Base-by-base conservation (phyloP, 805 yeast genomes). In the Candida multigemmis region DNA sequence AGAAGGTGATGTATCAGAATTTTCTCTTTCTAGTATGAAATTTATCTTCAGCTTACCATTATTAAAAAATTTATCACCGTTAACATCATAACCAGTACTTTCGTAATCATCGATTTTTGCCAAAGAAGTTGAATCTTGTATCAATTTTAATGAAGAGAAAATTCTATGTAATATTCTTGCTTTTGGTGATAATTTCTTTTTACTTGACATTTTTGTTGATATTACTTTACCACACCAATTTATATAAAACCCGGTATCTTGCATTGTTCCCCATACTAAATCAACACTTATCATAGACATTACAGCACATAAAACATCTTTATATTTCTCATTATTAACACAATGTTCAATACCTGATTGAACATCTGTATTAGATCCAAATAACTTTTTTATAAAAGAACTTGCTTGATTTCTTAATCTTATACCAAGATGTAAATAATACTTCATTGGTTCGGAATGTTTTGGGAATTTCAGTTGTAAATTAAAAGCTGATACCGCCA, bases 261-360 rank as follows among this genome's bases (percentile, higher is more conserved):
- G 77, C 87, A 82, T 81, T 1, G 89, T 75, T 3, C 95, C 94
- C 84, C 93, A 80, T 10, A 83, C 87, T 27, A 83, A 77, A 53
- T 85, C 94, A 27, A 85, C 81, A 5, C 87, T 76, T 25, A 78
- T 83, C 94, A 84, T 82, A 2, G 91, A 77, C 48, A 85, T 63
- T 13, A 82, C 76, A 1, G 94, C 91, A 26, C 84, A 80, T 15
- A 85, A 49, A 4, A 83, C 81, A 45, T 84, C 94, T 45, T 85
- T 84, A 49, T 85, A 84, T 46, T 80, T 79, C 42, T 80, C 68
- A 21, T 54, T 50, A 12, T 83, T 29, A 34, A 56, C 38, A 59
- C 63, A 32, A 60, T 66, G 44, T 63, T 74, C 48, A 43, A 69
- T 34, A 46, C 68, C 44, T 12, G 52, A 36, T 22, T 44, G 48